A percentile compares a stretch with the other conserved stretches of the same genome.
Evolutionary conservation across 2,329 filamentous ascomycete genomes (phyloP).

Genomic region (Cladosporium oxysporum): DNA sequence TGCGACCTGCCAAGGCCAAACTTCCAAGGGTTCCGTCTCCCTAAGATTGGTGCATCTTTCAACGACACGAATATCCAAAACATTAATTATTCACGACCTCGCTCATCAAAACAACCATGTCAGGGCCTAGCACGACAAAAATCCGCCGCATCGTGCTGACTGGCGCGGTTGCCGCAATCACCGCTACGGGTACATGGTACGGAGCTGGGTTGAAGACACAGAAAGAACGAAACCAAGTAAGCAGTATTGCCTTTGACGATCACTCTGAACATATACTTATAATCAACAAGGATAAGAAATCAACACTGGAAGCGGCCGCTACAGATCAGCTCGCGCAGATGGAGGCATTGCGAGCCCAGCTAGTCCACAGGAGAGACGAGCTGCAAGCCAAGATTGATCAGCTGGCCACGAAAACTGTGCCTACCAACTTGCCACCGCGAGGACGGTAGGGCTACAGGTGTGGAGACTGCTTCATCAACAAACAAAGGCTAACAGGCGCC

Average conservation of each 20-base stretch:
- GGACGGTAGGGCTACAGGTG: slow-evolving; percentile 7
- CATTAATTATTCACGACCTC: background rate
- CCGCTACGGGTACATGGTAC: slow-evolving; percentile 59
- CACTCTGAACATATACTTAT: background rate
- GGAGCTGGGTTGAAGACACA: slow-evolving; percentile 60
- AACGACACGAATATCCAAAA: background rate
- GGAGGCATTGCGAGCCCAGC: slow-evolving; percentile 50
- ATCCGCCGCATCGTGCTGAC: slow-evolving; percentile 57
- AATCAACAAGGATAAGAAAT: slow-evolving; percentile 40
- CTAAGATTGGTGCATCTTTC: background rate
- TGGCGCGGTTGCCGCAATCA: slow-evolving; percentile 56
- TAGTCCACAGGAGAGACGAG: slow-evolving; percentile 54
- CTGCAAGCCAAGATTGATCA: slow-evolving; percentile 60
- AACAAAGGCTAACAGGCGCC: background rate
- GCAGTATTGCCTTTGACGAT: background rate
- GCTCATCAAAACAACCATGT: slow-evolving; percentile 22
- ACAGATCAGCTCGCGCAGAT: slow-evolving; percentile 59
- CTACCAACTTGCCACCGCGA: slow-evolving; percentile 10
- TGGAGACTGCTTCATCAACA: background rate
- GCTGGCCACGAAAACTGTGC: slow-evolving; percentile 4
- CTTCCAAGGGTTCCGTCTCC: background rate
- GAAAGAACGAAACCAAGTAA: slow-evolving; percentile 54
- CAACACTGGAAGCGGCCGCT: slow-evolving; percentile 50
- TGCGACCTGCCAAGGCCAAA: slow-evolving; percentile 4
- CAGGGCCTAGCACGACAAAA: slow-evolving; percentile 24